Evolutionary conservation across 2,329 filamentous ascomycete genomes (phyloP), one percentile per base, ranked within the genome.

Genomic region (Aspergillus jensenii): DNA sequence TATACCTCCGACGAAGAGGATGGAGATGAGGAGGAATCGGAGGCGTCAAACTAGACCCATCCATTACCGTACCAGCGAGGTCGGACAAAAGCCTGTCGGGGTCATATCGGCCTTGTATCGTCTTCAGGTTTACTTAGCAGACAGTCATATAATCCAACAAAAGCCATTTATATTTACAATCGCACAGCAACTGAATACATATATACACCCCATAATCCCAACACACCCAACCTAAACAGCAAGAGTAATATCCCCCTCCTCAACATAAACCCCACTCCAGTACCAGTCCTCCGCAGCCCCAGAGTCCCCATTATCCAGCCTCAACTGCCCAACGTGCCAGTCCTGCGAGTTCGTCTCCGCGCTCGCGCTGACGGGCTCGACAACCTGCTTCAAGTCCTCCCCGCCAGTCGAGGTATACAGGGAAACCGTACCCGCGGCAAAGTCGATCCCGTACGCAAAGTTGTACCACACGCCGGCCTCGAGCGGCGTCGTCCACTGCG

Each of bases 371-470:
- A 90, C 81, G 1, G 87, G 84, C 3, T 81, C 80, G 4, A 87
- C 86, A 1, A 83, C 82, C 68, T 84, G 81, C 55, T 74, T 79
- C 21, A 91, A 76, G 19, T 82, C 74, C 37, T 82, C 80, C 14
- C 78, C 76, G 37, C 86, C 87, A 15, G 84, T 87, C 0, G 86
- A 89, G 73, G 90, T 86, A 83, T 87, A 90, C 74, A 90, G 86
- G 12, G 82, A 83, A 31, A 91, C 87, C 5, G 81, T 84, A 63
- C 81, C 77, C 40, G 78, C 81, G 15, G 73, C 74, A 67, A 91
- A 91, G 76, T 91, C 83, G 60, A 90, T 89, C 70, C 87, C 87
- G 67, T 90, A 90, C 48, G 87, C 88, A 66, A 90, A 81, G 70
- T 91, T 91, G 72, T 91, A 88, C 88, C 88, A 91, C 11, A 86